Base-by-base conservation (phyloP, 257 asterid genomes). In the Verbascum thapsus region DNA sequence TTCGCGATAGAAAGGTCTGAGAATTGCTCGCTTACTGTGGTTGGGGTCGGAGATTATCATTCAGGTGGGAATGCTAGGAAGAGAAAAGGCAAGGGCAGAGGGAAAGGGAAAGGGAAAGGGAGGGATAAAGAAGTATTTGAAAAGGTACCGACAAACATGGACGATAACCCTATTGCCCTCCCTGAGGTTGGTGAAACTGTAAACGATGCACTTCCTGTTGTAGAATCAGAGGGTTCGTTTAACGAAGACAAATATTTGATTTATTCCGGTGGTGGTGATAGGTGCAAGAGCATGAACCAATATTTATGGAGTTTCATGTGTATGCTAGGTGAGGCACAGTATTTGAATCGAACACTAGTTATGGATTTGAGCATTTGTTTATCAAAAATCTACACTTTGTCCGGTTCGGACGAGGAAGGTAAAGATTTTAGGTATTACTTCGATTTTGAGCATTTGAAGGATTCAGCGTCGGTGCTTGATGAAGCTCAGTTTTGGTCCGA, bases 11-110 rank as follows among this genome's bases (percentile, higher is more conserved):
- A 69, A 32, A 72, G 86, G 71, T 71, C 42, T 0, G 83, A 83
- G 32, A 81, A 92, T 73, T 92, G 99, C 65, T 76, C 91, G 3
- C 20, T 83, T 64, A 78, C 79, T 42, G 85, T 94, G 65, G 80
- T 74, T 32, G 78, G 76, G 6, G 81, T 94, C 17, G 96, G 99
- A 3, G 94, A 80, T 1, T 94, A 82, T 73, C 95, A 82, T 73
- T 94, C 99, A 0, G 99, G 99, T 53, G 83, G 77, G 54, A 90
- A 87, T 78, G 97, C 96, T 0, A 76, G 91, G 72, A 89, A 84
- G 86, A 83, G 23, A 67, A 92, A 68, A 72, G 83, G 71, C 45
- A 68, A 72, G 11, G 75, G 55, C 47, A 80, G 61, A 70, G 71
- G 18, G 15, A 62, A 22, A 26, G 57, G 38, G 26, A 63, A 18